Evolutionary conservation across 2,329 filamentous ascomycete genomes (phyloP), one percentile per base, ranked within the genome.

Genomic region (Scedosporium minutisporum): DNA sequence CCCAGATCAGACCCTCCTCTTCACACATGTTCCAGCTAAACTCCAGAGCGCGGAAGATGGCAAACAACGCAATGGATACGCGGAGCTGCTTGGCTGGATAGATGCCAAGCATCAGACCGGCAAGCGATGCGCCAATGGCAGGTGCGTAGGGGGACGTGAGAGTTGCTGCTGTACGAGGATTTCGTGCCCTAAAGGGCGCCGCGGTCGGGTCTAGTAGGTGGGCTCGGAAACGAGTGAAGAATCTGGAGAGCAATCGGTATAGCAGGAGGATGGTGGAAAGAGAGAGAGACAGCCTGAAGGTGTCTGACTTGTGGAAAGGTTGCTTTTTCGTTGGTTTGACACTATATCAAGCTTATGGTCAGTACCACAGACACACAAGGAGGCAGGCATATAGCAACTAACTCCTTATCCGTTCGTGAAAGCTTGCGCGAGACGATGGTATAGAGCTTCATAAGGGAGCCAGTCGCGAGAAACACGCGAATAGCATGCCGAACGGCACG

Each of bases 181-280:
- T 97, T 62, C 93, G 88, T 63, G 82, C 79, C 14, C 92, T 84
- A 75, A 97, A 97, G 0, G 90, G 88, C 62, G 84, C 82, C 1
- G 93, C 91, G 63, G 90, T 84, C n/a, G 90, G 84, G 42, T 89
- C 87, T 51, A 96, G 85, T 3, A 99, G 80, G 66, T 91, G 91
- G 1, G 83, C 80, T 58, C 93, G 87, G 53, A 97, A 78, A 29
- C 91, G 85, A 27, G 84, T 84, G 69, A 97, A 90, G 80, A 97
- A 96, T 64, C 93, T 90, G 76, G 93, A 91, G 27, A 97, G 85
- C 1, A 96, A 80, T 33, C 95, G 87, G 73, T 99, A 95, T 65
- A 96, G 85, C 53, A 97, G 85, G 21, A 97, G 82, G 66, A 97
- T 91, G 2, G 90, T 83, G 16, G 92, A 93, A 14, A 97, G 81